These are phyloP conservation scores for Phytophthora citricola DNA, from an alignment of 352 stramenopile species.

Conservation along the genomic window DNA sequence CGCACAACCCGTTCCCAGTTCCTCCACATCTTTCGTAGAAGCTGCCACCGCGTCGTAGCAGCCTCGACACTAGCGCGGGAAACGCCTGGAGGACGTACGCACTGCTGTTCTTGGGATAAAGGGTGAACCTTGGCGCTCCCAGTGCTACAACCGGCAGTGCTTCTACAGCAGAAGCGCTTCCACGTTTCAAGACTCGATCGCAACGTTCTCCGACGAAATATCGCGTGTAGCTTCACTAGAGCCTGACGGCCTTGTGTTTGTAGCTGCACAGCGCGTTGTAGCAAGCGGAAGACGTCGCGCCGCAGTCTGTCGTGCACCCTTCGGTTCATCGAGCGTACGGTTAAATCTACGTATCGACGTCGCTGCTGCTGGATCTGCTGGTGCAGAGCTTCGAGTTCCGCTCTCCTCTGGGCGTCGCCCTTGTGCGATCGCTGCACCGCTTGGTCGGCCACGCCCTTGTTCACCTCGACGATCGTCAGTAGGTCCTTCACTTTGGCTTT, in stretches of 20 bases:
- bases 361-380: constrained; percentile 31
- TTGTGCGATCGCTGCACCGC: constrained; percentile 49
- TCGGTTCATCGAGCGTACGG: constrained; percentile 26
- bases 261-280: constrained; percentile 8
- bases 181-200: constrained; percentile 16
- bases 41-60: constrained; percentile 1
- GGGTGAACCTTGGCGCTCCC: constrained; percentile 17
- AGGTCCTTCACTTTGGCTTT: constrained; percentile 68
- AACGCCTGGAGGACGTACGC: neutral
- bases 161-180: constrained; percentile 8
- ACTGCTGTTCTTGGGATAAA: neutral
- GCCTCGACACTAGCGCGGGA: neutral
- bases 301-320: constrained; percentile 22
- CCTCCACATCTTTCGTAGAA: constrained; percentile 28
- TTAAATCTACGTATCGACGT: constrained; percentile 28
- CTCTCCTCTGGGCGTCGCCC: constrained; percentile 40
- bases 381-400: constrained; percentile 36
- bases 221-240: constrained; percentile 9
- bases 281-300: constrained; percentile 29
- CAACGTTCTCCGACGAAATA: constrained; percentile 15
- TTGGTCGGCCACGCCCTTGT: constrained; percentile 57
- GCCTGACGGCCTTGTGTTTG: constrained; percentile 13
- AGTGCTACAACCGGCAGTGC: neutral
- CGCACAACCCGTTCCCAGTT: constrained; percentile 26
- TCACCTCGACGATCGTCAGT: constrained; percentile 73